Percentiles rank a stretch among this genome's conserved stretches.
These are phyloP conservation scores for Claviceps fusiformis DNA, from an alignment of 2,329 filamentous ascomycete genomes.

Conservation along the genomic window DNA sequence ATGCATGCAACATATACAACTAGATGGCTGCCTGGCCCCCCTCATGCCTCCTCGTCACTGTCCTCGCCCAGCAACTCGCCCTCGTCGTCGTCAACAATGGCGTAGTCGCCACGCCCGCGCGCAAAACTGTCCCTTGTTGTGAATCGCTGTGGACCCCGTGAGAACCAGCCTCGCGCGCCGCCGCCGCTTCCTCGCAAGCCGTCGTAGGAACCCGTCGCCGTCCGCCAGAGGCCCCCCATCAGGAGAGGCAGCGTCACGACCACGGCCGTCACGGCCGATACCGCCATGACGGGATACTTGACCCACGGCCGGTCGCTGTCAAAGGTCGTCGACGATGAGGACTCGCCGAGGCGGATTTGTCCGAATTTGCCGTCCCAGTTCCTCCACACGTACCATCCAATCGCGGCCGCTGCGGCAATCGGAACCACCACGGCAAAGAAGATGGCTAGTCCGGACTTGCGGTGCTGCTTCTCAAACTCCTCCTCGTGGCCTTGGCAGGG, in stretches of 20 bases:
- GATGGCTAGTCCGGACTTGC: conserved; percentile 57
- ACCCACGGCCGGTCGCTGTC: conserved; percentile 66
- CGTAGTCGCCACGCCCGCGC: conserved; percentile 74
- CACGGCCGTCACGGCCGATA: conserved; percentile 51
- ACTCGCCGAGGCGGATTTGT: conserved; percentile 77
- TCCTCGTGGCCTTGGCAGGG: conserved; percentile 68
- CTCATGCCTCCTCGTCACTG: conserved; percentile 69
- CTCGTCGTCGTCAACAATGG: conserved; percentile 81
- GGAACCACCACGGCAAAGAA: conserved; percentile 79
- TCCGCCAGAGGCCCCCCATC: conserved; percentile 58
- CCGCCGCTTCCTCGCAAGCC: conserved; percentile 33
- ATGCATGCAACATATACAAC: too few species aligned
- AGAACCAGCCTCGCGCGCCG: conserved; percentile 34
- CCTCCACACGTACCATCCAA: conserved; percentile 74
- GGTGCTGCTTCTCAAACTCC: conserved; percentile 60
- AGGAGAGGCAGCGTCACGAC: conserved; percentile 56
- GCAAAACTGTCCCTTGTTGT: conserved; percentile 85
- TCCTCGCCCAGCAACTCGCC: conserved; percentile 89
- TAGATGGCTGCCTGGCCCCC: too few species aligned
- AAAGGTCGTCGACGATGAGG: conserved; percentile 26
- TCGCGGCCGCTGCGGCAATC: conserved; percentile 52
- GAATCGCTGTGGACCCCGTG: conserved; percentile 55
- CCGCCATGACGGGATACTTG: conserved; percentile 64
- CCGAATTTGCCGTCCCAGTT: conserved; percentile 88
- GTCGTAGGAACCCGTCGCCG: conserved; percentile 35